Conservation (phyloP, 2,329 filamentous ascomycete species). For the Westerdykella aurantiaca region DNA sequence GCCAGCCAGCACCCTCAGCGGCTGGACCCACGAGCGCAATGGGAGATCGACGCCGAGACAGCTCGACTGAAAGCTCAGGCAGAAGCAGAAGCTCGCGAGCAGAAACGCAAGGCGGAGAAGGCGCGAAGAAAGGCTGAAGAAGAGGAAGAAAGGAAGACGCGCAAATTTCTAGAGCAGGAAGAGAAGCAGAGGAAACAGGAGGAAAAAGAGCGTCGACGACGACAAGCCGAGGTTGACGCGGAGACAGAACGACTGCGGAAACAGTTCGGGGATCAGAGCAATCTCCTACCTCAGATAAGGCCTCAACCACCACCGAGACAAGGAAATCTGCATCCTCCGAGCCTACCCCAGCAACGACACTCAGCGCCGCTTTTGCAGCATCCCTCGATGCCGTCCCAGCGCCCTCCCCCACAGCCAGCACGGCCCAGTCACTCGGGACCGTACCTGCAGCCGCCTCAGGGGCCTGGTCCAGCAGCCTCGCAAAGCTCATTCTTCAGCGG, state of each 20-base stretch:
- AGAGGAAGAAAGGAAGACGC: conserved; percentile 42
- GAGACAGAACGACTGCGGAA: conserved; percentile 71
- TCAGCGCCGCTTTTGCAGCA: conserved; percentile 9
- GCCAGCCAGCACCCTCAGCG: conserved; percentile 12
- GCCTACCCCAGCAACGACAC: conserved; percentile 5
- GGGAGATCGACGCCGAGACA: conserved; percentile 49
- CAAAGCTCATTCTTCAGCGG: conserved; percentile 35
- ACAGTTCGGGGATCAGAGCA: conserved; percentile 54
- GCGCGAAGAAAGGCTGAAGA: conserved; percentile 56
- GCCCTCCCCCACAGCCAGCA: conserved; percentile 11
- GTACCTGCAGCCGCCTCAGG: conserved; percentile 23
- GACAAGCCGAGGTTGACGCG: conserved; percentile 54
- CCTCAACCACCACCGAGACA: conserved; percentile 13
- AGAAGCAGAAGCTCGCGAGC: conserved; percentile 40
- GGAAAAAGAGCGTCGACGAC: conserved; percentile 55
- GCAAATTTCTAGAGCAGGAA: conserved; percentile 31
- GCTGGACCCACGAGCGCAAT: conserved; percentile 48
- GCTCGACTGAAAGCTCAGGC: conserved; percentile 42
- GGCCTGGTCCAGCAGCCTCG: conserved; percentile 21
- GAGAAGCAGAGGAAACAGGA: conserved; percentile 58
- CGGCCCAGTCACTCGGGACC: conserved; percentile 15
- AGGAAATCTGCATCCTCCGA: conserved; percentile 11
- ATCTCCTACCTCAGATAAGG: conserved; percentile 18
- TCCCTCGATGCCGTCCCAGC: conserved; percentile 9
- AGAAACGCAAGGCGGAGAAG: conserved; percentile 40